These are phyloP conservation scores for Neurospora sp. DNA, from an alignment of 495 filamentous ascomycete genomes.

Conservation along the genomic window DNA sequence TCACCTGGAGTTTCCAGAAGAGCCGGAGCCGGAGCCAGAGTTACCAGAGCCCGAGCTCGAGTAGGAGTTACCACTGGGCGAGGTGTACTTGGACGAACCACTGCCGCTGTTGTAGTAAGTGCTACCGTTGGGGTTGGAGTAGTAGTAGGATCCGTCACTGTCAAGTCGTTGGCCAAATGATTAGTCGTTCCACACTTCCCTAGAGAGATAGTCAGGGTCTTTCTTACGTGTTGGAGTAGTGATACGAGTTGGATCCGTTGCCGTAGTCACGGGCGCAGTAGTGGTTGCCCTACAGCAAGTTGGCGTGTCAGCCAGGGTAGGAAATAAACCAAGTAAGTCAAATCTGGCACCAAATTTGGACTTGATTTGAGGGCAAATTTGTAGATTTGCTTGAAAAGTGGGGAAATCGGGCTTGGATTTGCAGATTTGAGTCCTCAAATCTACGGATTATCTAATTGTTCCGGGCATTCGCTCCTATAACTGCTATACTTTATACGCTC, in stretches of 20 bases:
- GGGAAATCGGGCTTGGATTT: no score
- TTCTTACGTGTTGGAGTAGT: conserved; percentile 4
- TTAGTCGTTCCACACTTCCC: background rate
- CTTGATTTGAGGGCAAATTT: no score
- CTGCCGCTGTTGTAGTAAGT: conserved; percentile 37
- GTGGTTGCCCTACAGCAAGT: conserved; percentile 37
- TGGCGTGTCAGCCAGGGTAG: no score
- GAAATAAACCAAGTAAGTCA: no score
- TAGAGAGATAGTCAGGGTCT: background rate
- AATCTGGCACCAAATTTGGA: no score
- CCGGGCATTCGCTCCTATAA: no score
- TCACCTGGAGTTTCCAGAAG: background rate
- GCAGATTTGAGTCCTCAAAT: no score
- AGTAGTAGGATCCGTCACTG: conserved; percentile 50
- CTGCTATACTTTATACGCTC: no score
- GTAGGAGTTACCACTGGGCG: conserved; percentile 20
- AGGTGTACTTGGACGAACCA: conserved; percentile 33
- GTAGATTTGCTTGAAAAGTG: no score
- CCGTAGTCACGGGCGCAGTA: conserved; percentile 20
- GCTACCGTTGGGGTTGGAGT: conserved; percentile 44
- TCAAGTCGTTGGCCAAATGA: background rate
- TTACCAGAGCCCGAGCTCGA: conserved; percentile 1
- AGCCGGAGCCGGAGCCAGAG: conserved; percentile 13
- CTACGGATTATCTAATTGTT: no score
- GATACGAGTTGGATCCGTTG: conserved; percentile 8